Percentiles rank a stretch among this genome's conserved stretches.
These are phyloP conservation scores for Acrocalymma vagum DNA, from an alignment of 2,329 filamentous ascomycete genomes.

Conservation along the genomic window DNA sequence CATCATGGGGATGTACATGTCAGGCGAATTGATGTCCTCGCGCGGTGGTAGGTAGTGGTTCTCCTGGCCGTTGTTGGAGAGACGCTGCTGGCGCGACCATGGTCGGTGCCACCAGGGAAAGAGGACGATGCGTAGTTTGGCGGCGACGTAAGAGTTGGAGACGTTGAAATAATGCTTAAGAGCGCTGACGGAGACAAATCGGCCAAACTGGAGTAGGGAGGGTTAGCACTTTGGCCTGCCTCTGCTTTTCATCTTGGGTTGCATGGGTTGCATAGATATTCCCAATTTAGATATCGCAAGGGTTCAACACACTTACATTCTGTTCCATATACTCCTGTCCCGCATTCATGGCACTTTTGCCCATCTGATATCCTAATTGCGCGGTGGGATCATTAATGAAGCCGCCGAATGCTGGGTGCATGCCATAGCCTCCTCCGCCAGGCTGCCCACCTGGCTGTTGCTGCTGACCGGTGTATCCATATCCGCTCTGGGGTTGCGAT, in stretches of 20 bases:
- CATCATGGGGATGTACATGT: conserved; percentile 99
- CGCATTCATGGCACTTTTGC: conserved; percentile 88
- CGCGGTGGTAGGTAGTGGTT: conserved; percentile 88
- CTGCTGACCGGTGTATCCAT: conserved; percentile 80
- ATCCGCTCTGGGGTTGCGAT: conserved; percentile 71
- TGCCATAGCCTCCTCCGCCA: conserved; percentile 43
- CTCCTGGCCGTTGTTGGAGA: conserved; percentile 63
- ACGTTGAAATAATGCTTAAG: conserved; percentile 99
- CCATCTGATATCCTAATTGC: conserved; percentile 93
- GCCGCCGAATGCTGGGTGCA: conserved; percentile 76
- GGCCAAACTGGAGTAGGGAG: conserved; percentile 65
- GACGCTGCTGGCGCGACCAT: conserved; percentile 89
- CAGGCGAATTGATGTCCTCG: conserved; percentile 95
- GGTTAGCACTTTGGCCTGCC: conserved; percentile 8
- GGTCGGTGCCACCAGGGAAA: conserved; percentile 98
- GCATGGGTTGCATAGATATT: background rate
- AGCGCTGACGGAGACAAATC: conserved; percentile 89
- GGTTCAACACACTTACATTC: conserved; percentile 78
- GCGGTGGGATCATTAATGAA: conserved; percentile 97
- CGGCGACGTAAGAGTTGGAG: conserved; percentile 94
- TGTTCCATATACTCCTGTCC: conserved; percentile 95
- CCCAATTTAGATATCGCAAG: no score
- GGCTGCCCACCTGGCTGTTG: conserved; percentile 46
- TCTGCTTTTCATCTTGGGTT: background rate
- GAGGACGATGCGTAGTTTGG: conserved; percentile 90